Percentiles rank a stretch among this genome's conserved stretches.
Conservation (phyloP, 2,329 filamentous ascomycete species). For the Talaromyces sp. region DNA sequence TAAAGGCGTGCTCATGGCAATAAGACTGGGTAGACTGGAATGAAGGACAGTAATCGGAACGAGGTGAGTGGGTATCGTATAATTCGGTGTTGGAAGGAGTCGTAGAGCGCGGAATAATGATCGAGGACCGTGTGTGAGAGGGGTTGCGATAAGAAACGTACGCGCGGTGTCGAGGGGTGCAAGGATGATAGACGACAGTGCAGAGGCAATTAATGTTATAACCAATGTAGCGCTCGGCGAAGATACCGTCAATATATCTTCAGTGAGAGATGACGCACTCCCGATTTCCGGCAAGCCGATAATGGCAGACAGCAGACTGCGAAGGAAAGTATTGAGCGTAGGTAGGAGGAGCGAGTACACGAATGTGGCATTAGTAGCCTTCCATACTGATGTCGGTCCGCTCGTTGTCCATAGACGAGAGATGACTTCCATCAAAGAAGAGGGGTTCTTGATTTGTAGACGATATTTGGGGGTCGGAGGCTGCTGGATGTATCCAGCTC, state of each 20-base stretch:
- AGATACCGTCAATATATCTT: slow-evolving; percentile 74
- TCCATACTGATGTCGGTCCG: slow-evolving; percentile 90
- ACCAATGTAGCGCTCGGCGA: slow-evolving; percentile 78
- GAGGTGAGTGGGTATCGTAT: slow-evolving; percentile 67
- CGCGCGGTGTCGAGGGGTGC: slow-evolving; percentile 86
- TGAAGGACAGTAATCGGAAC: slow-evolving; percentile 82
- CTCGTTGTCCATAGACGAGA: slow-evolving; percentile 86
- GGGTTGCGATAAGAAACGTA: slow-evolving; percentile 80
- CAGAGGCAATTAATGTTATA: slow-evolving; percentile 64
- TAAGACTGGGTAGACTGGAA: slow-evolving; percentile 75
- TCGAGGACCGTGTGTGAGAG: slow-evolving; percentile 69
- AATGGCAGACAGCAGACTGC: slow-evolving; percentile 83
- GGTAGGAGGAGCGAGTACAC: slow-evolving; percentile 83
- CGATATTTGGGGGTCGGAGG: slow-evolving; percentile 53
- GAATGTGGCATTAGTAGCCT: slow-evolving; percentile 86
- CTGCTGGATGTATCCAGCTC: slow-evolving; percentile 43
- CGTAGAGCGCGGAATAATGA: slow-evolving; percentile 75
- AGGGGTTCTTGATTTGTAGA: slow-evolving; percentile 67
- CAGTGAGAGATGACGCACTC: slow-evolving; percentile 53
- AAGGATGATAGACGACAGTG: slow-evolving; percentile 72
- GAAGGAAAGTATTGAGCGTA: slow-evolving; percentile 85
- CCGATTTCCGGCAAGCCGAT: slow-evolving; percentile 83
- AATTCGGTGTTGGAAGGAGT: slow-evolving; percentile 67
- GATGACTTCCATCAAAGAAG: slow-evolving; percentile 82
- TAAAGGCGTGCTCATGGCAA: slow-evolving; percentile 78